phyloP scores from a whole-genome alignment of 768 basidiomycete genomes.

The Hemileccinum impolitum region DNA sequence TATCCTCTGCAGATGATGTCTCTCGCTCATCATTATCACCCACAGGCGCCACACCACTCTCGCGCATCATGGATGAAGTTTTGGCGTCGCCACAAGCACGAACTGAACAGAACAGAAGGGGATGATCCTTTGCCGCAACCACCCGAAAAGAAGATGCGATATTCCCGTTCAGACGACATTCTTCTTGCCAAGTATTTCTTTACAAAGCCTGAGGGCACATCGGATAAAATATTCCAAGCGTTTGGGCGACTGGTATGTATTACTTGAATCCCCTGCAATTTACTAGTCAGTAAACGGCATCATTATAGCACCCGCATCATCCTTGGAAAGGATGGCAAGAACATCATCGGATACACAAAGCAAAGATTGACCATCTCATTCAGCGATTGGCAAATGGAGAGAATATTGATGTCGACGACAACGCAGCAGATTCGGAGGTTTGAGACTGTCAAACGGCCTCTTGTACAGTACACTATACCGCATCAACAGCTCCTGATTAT shows the following conservation, averaged over 20 bases:
- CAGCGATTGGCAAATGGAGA: conserved; percentile 58
- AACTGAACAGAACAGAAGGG: conserved; percentile 60
- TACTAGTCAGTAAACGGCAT: background rate
- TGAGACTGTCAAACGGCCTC: conserved; percentile 9
- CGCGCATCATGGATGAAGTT: conserved; percentile 95
- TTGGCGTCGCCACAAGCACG: conserved; percentile 86
- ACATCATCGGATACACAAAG: conserved; percentile 84
- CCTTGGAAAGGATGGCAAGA: conserved; percentile 97
- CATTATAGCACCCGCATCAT: conserved; percentile 74
- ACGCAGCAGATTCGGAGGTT: conserved; percentile 24
- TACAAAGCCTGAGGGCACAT: conserved; percentile 73
- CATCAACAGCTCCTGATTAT: background rate
- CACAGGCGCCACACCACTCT: conserved; percentile 83
- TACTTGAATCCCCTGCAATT: background rate
- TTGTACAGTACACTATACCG: conserved; percentile 7
- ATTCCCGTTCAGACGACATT: conserved; percentile 75
- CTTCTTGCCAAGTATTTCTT: conserved; percentile 73
- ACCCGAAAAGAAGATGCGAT: conserved; percentile 87
- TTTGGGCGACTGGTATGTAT: conserved; percentile 65
- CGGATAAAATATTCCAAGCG: conserved; percentile 79
- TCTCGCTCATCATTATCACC: conserved; percentile 1
- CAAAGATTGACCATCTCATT: conserved; percentile 80
- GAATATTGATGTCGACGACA: conserved; percentile 38
- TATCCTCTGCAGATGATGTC: background rate
- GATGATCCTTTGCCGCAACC: conserved; percentile 72